A percentile compares a stretch with the other conserved stretches of the same genome.
phyloP scores from a whole-genome alignment of 805 yeast genomes.

The Metschnikowia rubicola region DNA sequence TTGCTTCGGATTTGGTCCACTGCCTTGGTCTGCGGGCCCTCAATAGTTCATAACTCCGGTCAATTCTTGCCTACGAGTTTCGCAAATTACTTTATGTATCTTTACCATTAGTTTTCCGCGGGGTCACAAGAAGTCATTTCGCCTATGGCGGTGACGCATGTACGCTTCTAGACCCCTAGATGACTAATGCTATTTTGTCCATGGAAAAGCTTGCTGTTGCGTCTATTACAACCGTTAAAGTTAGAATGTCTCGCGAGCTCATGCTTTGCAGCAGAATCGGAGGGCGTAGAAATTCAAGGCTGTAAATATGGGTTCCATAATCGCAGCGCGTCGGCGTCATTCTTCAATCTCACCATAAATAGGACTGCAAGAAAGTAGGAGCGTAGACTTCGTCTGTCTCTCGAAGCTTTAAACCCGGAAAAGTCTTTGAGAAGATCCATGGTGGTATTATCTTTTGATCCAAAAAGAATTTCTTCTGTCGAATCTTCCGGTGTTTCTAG shows the following conservation, averaged over 20 bases:
- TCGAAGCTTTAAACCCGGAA: neutral
- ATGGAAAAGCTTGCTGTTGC: no score
- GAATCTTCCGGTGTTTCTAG: conserved; percentile 3
- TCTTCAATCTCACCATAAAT: conserved; percentile 12
- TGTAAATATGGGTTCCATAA: conserved; percentile 5
- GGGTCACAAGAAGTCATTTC: no score
- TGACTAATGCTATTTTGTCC: no score
- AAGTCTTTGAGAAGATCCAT: conserved; percentile 7
- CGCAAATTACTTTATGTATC: no score
- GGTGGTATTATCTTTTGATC: conserved; percentile 6
- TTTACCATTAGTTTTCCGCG: no score
- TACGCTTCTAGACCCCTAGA: no score
- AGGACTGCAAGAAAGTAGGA: conserved; percentile 14
- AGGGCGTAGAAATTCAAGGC: no score
- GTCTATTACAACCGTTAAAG: no score
- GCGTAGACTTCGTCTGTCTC: conserved; percentile 4
- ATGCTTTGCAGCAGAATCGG: no score
- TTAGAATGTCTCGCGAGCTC: no score
- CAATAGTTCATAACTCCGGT: neutral
- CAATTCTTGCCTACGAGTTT: no score
- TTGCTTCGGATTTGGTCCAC: neutral
- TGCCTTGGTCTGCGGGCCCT: neutral
- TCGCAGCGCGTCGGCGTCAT: neutral
- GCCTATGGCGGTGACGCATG: no score
- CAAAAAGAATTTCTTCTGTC: conserved; percentile 10